These are phyloP conservation scores for Oenanthe javanica DNA, from an alignment of 140 eudicot species.

Conservation along the genomic window DNA sequence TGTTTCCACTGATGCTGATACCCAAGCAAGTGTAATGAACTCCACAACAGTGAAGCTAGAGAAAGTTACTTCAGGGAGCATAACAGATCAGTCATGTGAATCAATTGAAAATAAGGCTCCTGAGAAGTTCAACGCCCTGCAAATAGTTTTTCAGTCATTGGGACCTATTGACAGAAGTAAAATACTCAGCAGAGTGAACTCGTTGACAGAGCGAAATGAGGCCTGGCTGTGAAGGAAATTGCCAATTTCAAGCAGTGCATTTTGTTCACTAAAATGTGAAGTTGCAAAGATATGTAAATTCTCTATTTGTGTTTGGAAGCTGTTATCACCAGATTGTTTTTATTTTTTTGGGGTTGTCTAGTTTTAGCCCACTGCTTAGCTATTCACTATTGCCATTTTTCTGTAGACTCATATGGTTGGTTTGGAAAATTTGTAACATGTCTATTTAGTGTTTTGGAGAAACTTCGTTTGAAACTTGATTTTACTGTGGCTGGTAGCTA, in stretches of 20 bases:
- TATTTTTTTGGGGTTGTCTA: no score
- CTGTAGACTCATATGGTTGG: no score
- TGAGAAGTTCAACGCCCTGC: slow-evolving; percentile 16
- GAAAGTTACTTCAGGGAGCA: slow-evolving; percentile 13
- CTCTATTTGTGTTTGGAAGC: no score
- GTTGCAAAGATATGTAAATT: no score
- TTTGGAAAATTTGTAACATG: no score
- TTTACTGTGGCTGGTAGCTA: no score
- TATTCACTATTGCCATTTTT: no score
- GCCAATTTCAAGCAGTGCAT: neutral
- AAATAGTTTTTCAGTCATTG: slow-evolving; percentile 16
- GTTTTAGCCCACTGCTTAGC: no score
- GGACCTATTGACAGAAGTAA: slow-evolving; percentile 22
- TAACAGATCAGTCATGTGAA: slow-evolving; percentile 29
- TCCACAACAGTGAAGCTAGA: slow-evolving; percentile 17
- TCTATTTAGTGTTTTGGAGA: no score
- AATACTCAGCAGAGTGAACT: slow-evolving; percentile 44
- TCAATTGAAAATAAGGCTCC: slow-evolving; percentile 11
- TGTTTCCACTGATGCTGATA: slow-evolving; percentile 3
- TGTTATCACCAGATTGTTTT: no score
- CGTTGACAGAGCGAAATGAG: slow-evolving; percentile 45
- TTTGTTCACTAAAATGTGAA: no score
- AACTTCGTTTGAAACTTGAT: no score
- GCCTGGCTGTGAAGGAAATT: slow-evolving; percentile 44
- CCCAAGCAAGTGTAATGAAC: slow-evolving; percentile 6